Evolutionary conservation across 257 asterid species (phyloP).

Genomic region (Eucommia ulmoides): DNA sequence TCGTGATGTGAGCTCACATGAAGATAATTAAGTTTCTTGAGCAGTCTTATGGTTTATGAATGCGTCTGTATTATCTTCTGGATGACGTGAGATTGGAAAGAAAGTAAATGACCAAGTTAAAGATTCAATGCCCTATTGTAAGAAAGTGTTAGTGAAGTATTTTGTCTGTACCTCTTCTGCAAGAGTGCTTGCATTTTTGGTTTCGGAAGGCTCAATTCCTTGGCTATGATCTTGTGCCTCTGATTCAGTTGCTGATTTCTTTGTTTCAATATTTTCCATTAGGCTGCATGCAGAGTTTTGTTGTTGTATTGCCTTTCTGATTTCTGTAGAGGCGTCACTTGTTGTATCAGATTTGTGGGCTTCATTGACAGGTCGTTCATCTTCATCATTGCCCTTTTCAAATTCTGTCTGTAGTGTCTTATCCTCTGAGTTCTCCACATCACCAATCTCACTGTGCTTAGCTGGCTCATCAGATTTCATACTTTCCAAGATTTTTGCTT

Average conservation of each 20-base stretch:
- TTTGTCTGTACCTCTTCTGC: background rate
- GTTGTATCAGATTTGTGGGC: background rate
- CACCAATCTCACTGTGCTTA: background rate
- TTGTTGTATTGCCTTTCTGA: background rate
- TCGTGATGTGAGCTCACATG: background rate
- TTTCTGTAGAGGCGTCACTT: background rate
- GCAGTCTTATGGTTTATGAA: background rate
- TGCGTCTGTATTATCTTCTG: background rate
- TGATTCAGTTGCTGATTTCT: background rate
- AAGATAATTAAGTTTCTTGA: background rate
- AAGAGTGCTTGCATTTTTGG: background rate
- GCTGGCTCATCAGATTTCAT: background rate
- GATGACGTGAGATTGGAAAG: background rate
- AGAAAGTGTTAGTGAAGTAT: background rate
- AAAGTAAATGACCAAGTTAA: background rate
- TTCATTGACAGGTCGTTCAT: constrained; percentile 1
- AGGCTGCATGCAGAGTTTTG: background rate
- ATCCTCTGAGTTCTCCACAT: background rate
- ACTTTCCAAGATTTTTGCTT: background rate
- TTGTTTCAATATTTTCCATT: background rate
- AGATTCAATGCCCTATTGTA: background rate
- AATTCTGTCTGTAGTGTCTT: background rate
- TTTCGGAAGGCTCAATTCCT: background rate
- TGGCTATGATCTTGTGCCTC: background rate
- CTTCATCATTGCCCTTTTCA: background rate